These are phyloP conservation scores for Cladorrhinum samala DNA, from an alignment of 495 filamentous ascomycete species.

Conservation along the genomic window DNA sequence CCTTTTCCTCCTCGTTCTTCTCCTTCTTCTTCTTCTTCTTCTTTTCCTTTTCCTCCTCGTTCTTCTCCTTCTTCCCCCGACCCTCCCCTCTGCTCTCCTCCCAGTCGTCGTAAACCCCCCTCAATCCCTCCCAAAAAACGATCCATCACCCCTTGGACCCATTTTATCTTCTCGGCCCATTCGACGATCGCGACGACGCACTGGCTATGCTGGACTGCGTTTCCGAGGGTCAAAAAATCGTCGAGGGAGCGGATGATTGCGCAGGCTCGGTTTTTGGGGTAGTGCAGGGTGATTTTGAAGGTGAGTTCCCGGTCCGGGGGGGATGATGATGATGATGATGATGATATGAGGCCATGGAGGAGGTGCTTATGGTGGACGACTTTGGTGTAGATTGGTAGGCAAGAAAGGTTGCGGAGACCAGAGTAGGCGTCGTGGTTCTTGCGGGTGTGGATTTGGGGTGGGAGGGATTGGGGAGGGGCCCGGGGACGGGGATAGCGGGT, in stretches of 20 bases:
- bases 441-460: slow-evolving; percentile 26
- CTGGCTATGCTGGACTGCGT: background rate
- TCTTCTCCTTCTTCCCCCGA: background rate
- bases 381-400: too few species aligned
- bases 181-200: background rate
- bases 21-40: background rate
- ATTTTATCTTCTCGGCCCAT: background rate
- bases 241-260: slow-evolving; percentile 21
- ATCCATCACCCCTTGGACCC: too few species aligned
- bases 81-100: background rate
- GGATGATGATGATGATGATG: too few species aligned
- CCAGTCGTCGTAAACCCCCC: too few species aligned
- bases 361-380: too few species aligned
- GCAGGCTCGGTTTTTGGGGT: slow-evolving; percentile 29
- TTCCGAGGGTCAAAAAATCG: slow-evolving; percentile 19
- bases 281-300: slow-evolving; percentile 21
- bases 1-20: background rate
- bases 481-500: slow-evolving; percentile 3
- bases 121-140: too few species aligned
- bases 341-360: too few species aligned
- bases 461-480: slow-evolving; percentile 7
- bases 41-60: too few species aligned
- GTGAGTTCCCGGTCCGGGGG: background rate
- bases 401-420: background rate
- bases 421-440: slow-evolving; percentile 28